Conservation (phyloP, 23 red algal species). For the Gracilaria gracilis region DNA sequence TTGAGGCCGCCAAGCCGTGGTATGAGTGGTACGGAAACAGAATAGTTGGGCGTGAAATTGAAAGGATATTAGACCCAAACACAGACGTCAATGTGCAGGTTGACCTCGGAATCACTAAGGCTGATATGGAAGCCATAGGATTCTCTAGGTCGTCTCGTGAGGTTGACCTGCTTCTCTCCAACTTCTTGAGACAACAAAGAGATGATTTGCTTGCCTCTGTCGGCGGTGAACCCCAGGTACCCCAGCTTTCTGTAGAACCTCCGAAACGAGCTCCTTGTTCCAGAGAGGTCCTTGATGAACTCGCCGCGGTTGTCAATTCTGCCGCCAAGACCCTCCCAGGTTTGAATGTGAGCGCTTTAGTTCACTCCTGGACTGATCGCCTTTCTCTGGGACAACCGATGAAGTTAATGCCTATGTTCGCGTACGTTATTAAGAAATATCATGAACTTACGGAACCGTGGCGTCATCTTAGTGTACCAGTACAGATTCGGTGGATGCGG, state of each 20-base stretch:
- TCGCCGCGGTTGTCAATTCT: slow-evolving; percentile 39
- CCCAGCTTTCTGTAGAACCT: neutral
- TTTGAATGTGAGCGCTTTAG: slow-evolving; percentile 41
- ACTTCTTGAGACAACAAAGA: slow-evolving; percentile 24
- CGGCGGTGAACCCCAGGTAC: slow-evolving; percentile 15
- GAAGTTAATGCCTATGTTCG: slow-evolving; percentile 25
- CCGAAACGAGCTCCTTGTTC: slow-evolving; percentile 35
- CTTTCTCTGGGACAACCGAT: slow-evolving; percentile 13
- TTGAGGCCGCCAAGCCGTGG: slow-evolving; percentile 40
- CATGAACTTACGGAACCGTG: slow-evolving; percentile 41
- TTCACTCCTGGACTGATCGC: slow-evolving; percentile 53
- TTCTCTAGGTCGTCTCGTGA: neutral
- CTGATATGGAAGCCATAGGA: slow-evolving; percentile 1
- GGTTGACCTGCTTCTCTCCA: slow-evolving; percentile 18
- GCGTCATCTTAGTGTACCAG: slow-evolving; percentile 12
- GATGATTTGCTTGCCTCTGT: slow-evolving; percentile 49
- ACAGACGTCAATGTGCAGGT: slow-evolving; percentile 9
- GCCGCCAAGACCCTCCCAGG: slow-evolving; percentile 35
- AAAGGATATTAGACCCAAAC: slow-evolving; percentile 12
- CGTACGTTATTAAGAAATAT: slow-evolving; percentile 24
- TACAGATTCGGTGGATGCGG: slow-evolving; percentile 40
- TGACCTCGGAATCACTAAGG: slow-evolving; percentile 8
- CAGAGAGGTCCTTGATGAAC: slow-evolving; percentile 52
- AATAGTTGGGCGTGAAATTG: slow-evolving; percentile 47
- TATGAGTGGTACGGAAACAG: slow-evolving; percentile 57